Conservation (phyloP, 352 stramenopile species). For the Pythium phragmitis region DNA sequence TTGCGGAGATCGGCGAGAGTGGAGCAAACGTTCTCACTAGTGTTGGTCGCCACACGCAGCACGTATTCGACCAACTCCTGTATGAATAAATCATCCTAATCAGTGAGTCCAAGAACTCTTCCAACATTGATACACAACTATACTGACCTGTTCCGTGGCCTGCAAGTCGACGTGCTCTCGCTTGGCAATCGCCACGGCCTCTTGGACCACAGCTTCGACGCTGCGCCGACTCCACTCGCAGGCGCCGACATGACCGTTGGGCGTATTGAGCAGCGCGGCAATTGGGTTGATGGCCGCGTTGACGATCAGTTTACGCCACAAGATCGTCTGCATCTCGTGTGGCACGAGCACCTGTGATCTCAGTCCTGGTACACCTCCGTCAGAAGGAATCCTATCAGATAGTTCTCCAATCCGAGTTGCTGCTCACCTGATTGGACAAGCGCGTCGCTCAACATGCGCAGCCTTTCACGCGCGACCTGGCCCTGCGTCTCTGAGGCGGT, state of each 20-base stretch:
- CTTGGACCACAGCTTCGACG: conserved; percentile 55
- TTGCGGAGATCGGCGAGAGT: conserved; percentile 71
- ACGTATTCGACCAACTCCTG: conserved; percentile 60
- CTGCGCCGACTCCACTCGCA: conserved; percentile 44
- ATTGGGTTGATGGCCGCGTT: conserved; percentile 82
- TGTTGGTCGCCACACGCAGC: conserved; percentile 49
- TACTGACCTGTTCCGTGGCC: conserved; percentile 35
- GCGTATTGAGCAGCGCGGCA: conserved; percentile 51
- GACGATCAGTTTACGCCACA: conserved; percentile 80
- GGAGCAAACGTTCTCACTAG: conserved; percentile 66
- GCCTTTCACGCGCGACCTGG: background rate
- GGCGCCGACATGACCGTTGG: conserved; percentile 48
- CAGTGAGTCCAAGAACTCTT: no score
- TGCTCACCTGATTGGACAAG: conserved; percentile 42
- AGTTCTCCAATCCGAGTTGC: background rate
- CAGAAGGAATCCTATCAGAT: background rate
- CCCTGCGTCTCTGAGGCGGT: background rate
- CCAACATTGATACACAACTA: no score
- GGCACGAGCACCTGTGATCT: conserved; percentile 39
- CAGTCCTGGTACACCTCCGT: conserved; percentile 31
- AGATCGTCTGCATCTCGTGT: conserved; percentile 52
- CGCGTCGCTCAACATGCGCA: conserved; percentile 30
- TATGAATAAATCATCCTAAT: background rate
- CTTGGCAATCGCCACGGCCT: conserved; percentile 49
- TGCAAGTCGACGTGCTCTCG: conserved; percentile 45